phyloP scores from a whole-genome alignment of 1,139 yeast species.

The Pichia sp. region DNA sequence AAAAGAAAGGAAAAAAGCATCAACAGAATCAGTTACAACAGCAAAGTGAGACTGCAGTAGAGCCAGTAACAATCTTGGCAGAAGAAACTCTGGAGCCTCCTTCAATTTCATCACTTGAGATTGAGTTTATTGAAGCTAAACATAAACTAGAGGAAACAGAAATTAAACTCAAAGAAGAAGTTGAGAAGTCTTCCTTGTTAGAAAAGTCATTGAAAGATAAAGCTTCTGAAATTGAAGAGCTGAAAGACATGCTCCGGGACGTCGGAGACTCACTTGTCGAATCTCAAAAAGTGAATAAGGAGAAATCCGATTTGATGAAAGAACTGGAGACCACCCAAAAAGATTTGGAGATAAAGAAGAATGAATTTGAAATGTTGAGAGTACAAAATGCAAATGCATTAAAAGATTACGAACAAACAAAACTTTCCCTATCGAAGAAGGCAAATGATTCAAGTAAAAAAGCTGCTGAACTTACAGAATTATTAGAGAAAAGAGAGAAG shows the following conservation, averaged over 20 bases:
- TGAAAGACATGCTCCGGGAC: conserved; percentile 64
- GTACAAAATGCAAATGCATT: conserved; percentile 30
- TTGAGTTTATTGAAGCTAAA: conserved; percentile 23
- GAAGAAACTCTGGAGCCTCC: not conserved
- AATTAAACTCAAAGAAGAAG: conserved; percentile 20
- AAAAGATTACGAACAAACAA: conserved; percentile 30
- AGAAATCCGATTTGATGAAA: conserved; percentile 17
- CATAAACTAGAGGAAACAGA: conserved; percentile 17
- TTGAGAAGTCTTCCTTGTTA: conserved; percentile 6
- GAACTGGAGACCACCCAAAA: conserved; percentile 10
- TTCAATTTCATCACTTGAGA: conserved; percentile 1
- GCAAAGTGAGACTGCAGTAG: conserved; percentile 10
- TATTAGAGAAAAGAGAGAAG: conserved; percentile 9
- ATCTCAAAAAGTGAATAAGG: conserved; percentile 21
- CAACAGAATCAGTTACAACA: conserved; percentile 8
- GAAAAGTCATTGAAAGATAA: conserved; percentile 22
- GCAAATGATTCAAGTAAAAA: conserved; percentile 15
- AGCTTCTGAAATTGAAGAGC: conserved; percentile 46
- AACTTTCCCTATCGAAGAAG: conserved; percentile 20
- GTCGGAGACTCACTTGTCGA: conserved; percentile 74
- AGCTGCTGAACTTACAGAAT: conserved; percentile 5
- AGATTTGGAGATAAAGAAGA: conserved; percentile 23
- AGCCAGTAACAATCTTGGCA: no score
- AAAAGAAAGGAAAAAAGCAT: conserved; percentile 17
- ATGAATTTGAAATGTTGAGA: conserved; percentile 30